Percentiles rank a stretch among this genome's conserved stretches.
phyloP scores from a whole-genome alignment of 1,284 basidiomycete genomes.

The Trichosporon sp. region DNA sequence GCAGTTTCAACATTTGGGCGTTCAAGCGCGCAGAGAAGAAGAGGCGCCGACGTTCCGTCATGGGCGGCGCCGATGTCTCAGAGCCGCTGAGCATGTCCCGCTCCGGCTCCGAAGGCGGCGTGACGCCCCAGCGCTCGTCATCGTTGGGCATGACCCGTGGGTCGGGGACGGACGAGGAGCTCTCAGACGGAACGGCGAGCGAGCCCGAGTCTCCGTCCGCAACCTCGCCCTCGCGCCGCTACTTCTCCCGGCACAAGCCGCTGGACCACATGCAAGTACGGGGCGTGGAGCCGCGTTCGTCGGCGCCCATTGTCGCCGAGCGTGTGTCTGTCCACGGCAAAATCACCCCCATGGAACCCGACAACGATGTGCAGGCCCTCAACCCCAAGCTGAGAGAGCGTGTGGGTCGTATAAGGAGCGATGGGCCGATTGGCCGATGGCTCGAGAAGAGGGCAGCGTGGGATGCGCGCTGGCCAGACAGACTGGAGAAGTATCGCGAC shows the following conservation, averaged over 20 bases:
- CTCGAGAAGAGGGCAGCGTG: conserved; percentile 45
- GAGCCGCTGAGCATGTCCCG: neutral
- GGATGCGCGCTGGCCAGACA: conserved; percentile 48
- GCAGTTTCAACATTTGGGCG: conserved; percentile 56
- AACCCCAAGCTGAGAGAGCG: conserved; percentile 39
- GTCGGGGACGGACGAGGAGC: neutral
- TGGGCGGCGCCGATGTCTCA: neutral
- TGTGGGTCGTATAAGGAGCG: conserved; percentile 49
- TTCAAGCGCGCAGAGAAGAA: conserved; percentile 46
- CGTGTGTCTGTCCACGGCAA: conserved; percentile 76
- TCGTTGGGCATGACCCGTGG: neutral
- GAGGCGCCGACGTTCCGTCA: neutral
- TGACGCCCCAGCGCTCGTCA: neutral
- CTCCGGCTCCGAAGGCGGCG: neutral
- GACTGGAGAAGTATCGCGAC: conserved; percentile 45
- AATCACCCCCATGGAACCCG: conserved; percentile 75
- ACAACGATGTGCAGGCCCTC: conserved; percentile 58
- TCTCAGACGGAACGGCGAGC: neutral
- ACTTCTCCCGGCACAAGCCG: conserved; percentile 3
- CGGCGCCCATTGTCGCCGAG: conserved; percentile 72
- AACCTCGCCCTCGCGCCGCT: neutral
- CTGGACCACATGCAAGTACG: conserved; percentile 40
- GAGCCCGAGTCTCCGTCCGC: neutral
- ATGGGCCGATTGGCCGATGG: conserved; percentile 53
- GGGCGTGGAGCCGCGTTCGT: conserved; percentile 47